These are phyloP conservation scores for Pholiota conissans DNA, from an alignment of 768 basidiomycete species.

Conservation along the genomic window DNA sequence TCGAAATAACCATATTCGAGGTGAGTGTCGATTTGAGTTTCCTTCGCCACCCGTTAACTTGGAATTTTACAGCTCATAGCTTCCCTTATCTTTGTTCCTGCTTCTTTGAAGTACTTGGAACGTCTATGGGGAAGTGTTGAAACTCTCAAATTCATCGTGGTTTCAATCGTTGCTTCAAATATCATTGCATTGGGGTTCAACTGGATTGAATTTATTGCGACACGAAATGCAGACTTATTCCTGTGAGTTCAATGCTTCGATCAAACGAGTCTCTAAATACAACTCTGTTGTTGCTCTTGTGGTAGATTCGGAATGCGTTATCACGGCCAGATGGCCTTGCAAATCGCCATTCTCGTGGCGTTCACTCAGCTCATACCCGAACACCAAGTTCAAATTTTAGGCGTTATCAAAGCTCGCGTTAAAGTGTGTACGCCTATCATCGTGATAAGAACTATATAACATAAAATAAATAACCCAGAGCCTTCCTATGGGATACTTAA, in stretches of 20 bases:
- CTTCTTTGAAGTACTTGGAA: conserved; percentile 88
- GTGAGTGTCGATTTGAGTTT: conserved; percentile 43
- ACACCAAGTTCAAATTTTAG: conserved; percentile 93
- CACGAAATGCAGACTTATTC: conserved; percentile 73
- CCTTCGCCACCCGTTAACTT: conserved; percentile 5
- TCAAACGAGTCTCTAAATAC: conserved; percentile 6
- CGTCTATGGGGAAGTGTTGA: conserved; percentile 91
- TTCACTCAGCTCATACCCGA: conserved; percentile 98
- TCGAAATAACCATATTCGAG: conserved; percentile 84
- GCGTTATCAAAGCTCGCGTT: conserved; percentile 80
- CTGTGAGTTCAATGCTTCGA: conserved; percentile 52
- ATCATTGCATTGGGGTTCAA: conserved; percentile 86
- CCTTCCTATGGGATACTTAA: conserved; percentile 93
- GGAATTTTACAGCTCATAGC: conserved; percentile 61
- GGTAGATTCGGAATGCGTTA: conserved; percentile 84
- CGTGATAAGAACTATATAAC: too few relatives aligned
- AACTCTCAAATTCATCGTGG: conserved; percentile 80
- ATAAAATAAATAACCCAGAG: conserved; percentile 43
- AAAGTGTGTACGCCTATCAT: conserved; percentile 58
- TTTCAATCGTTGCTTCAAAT: conserved; percentile 80
- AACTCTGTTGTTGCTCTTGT: conserved; percentile 2
- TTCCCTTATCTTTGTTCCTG: conserved; percentile 75
- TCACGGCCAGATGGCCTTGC: conserved; percentile 91
- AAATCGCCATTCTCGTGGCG: conserved; percentile 87
- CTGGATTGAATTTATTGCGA: conserved; percentile 79